Conservation (phyloP, 768 basidiomycete species). For the Phanerodontia chrysosporium region DNA sequence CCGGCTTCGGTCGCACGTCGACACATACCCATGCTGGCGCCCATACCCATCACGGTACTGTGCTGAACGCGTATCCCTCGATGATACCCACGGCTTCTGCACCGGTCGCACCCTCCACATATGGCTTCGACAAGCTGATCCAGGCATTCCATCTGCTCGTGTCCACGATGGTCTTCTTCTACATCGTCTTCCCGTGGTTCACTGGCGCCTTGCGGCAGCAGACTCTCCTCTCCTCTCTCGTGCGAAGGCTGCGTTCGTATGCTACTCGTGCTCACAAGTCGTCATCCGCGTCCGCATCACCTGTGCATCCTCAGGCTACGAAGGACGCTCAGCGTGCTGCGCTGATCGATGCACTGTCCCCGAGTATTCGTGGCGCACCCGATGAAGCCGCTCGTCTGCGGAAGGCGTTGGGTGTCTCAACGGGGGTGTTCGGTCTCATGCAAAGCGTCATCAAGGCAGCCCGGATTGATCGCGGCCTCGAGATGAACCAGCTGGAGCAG, state of each 20-base stretch:
- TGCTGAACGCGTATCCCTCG: conserved; percentile 37
- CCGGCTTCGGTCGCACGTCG: conserved; percentile 31
- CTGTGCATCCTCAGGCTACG: neutral
- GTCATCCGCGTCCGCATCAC: neutral
- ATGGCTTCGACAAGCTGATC: conserved; percentile 49
- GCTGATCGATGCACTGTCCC: conserved; percentile 31
- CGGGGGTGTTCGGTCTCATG: conserved; percentile 34
- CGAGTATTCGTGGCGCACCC: conserved; percentile 27
- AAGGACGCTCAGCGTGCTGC: conserved; percentile 18
- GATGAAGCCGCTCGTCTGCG: conserved; percentile 38
- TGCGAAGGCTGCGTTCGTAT: neutral
- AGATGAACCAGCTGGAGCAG: conserved; percentile 40
- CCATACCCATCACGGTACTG: conserved; percentile 58
- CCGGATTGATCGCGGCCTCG: conserved; percentile 28
- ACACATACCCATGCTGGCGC: conserved; percentile 18
- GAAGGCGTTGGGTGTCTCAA: conserved; percentile 34
- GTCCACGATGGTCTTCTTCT: conserved; percentile 57
- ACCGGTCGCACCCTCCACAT: conserved; percentile 20
- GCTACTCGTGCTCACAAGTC: neutral
- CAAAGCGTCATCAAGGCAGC: conserved; percentile 27
- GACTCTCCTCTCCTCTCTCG: conserved; percentile 7
- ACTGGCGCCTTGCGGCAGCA: conserved; percentile 24
- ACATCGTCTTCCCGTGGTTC: conserved; percentile 48
- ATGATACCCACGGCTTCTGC: conserved; percentile 17
- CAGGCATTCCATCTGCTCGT: conserved; percentile 65